Percentiles rank a stretch among this genome's conserved stretches.
phyloP scores from a whole-genome alignment of 441 rosid genomes.

The Eruca vesicaria region DNA sequence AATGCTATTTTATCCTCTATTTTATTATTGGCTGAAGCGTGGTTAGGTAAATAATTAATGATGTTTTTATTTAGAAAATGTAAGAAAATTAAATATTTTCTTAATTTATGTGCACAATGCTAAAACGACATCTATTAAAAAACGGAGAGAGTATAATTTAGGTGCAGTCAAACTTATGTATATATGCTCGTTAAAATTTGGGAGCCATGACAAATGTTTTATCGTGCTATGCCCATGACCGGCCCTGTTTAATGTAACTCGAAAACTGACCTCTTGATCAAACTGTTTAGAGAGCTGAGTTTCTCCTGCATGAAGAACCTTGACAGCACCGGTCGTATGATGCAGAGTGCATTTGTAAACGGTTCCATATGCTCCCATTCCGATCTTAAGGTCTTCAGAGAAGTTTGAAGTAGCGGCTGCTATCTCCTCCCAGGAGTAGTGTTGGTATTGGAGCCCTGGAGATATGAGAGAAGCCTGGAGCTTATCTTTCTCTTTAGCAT shows the following conservation, averaged over 20 bases:
- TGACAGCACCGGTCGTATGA: conserved; percentile 80
- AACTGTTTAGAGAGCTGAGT: conserved; percentile 61
- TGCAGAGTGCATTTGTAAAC: conserved; percentile 76
- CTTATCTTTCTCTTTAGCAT: conserved; percentile 68
- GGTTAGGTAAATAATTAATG: no score
- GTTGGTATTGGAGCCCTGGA: conserved; percentile 49
- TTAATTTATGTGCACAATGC: no score
- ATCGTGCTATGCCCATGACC: not conserved
- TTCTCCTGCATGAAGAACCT: conserved; percentile 75
- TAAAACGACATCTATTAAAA: no score
- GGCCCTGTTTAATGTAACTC: not conserved
- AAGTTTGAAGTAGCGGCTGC: conserved; percentile 73
- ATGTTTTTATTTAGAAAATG: no score
- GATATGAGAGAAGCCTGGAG: conserved; percentile 60
- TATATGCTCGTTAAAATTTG: not conserved
- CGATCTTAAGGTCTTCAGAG: conserved; percentile 72
- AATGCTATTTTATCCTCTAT: no score
- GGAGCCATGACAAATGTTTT: not conserved
- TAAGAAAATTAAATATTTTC: no score
- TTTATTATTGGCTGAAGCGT: no score
- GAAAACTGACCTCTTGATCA: conserved; percentile 69
- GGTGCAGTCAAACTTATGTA: not conserved
- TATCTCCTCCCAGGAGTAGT: conserved; percentile 82
- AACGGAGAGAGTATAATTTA: no score
- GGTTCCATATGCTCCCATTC: conserved; percentile 87